These are phyloP conservation scores for Cercospora zeae-maydis DNA, from an alignment of 2,329 filamentous ascomycete species.

Conservation along the genomic window DNA sequence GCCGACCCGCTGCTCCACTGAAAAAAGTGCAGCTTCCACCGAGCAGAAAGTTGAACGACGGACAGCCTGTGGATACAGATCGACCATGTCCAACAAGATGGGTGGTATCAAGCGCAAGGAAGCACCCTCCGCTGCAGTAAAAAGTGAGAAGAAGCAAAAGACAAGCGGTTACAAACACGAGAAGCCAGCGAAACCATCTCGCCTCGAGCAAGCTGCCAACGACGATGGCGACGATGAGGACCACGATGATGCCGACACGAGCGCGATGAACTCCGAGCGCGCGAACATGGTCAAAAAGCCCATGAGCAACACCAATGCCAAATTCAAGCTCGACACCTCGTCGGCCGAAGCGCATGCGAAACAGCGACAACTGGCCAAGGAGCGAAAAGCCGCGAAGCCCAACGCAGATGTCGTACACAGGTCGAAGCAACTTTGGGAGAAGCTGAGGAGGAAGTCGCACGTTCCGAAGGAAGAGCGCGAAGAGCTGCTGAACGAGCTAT, in stretches of 20 bases:
- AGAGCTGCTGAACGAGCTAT: slow-evolving; percentile 82
- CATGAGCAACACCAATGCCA: slow-evolving; percentile 21
- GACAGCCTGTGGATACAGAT: background rate
- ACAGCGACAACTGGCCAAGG: slow-evolving; percentile 81
- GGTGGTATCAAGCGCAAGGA: slow-evolving; percentile 42
- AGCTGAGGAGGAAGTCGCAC: slow-evolving; percentile 85
- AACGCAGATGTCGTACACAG: slow-evolving; percentile 84
- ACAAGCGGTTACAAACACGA: slow-evolving; percentile 31
- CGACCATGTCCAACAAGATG: slow-evolving; percentile 26
- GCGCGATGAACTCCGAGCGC: slow-evolving; percentile 15
- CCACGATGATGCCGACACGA: slow-evolving; percentile 14
- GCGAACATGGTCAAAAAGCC: slow-evolving; percentile 13
- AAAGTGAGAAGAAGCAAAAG: slow-evolving; percentile 40
- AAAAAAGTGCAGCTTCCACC: background rate
- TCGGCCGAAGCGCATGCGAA: slow-evolving; percentile 85
- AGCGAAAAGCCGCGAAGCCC: slow-evolving; percentile 89
- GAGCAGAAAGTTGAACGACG: background rate
- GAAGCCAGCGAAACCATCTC: slow-evolving; percentile 29
- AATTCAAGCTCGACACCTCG: slow-evolving; percentile 54
- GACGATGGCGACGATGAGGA: slow-evolving; percentile 27
- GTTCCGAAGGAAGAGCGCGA: slow-evolving; percentile 86
- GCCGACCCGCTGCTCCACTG: slow-evolving; percentile 1
- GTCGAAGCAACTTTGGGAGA: slow-evolving; percentile 96
- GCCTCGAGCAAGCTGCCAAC: slow-evolving; percentile 31
- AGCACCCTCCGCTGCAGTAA: slow-evolving; percentile 29